Evolutionary conservation across 768 basidiomycete genomes (phyloP), one percentile per base, ranked within the genome.

Genomic region (Gymnopilus junonius): DNA sequence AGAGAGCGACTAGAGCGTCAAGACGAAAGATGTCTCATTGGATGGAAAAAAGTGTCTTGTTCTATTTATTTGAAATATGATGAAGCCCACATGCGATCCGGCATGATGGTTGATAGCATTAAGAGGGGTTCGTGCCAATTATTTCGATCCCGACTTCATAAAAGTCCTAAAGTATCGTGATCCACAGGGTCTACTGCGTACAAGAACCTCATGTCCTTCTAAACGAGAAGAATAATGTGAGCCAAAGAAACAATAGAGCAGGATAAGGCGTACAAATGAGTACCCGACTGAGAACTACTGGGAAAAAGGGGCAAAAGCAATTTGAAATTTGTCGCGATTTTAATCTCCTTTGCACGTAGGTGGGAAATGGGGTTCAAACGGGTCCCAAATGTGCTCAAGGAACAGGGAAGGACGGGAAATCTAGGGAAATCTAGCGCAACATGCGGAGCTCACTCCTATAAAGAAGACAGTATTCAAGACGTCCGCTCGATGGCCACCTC

Each of bases 21-120:
- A 29, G 48, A 51, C 48, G 29, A 51, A 51, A 51, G 48, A 51
- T 51, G 48, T 51, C 8, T 51, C 48, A 51, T 31, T 48, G 11
- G 25, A 3, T 45, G 25, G 45, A 14, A 12, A 42, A 32, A 29
- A 31, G 15, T 51, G 48, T 51, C 48, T 51, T 4, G 15, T 17
- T 51, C 48, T 51, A 51, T 51, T 51, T 51, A 51, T 51, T 51
- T 51, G 29, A 51, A 51, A 51, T 51, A n/a, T 51, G 48, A 51
- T 51, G 14, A 14, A 27, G 48, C 5, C 48, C 48, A 31, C 48
- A 51, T 51, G 48, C n/a, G 48, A 51, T 29, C 48, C 48, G 48
- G 27, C n/a, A 31, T 51, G 48, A 32, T 32, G 48, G 29, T 51
- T 51, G 48, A 51, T 51, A 51, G 48, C 48, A 51, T 29, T 51